phyloP scores from a whole-genome alignment of 2,329 filamentous ascomycete genomes.

The Talaromyces verruculosus region DNA sequence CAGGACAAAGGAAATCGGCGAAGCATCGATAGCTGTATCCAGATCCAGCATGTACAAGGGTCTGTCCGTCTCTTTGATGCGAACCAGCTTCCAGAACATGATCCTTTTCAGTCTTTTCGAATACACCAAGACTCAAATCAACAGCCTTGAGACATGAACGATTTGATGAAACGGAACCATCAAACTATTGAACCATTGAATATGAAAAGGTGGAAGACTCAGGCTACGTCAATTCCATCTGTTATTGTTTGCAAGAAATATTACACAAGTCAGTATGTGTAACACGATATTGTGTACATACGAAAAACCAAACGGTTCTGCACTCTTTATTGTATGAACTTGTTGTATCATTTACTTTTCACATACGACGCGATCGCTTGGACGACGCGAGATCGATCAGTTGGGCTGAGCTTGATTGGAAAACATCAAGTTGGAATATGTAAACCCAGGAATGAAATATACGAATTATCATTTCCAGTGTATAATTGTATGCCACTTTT shows the following conservation, averaged over 20 bases:
- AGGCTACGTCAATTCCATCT: not conserved
- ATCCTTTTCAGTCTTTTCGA: slow-evolving; percentile 50
- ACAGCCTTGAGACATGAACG: slow-evolving; percentile 36
- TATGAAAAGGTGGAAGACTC: slow-evolving; percentile 1
- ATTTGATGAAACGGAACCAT: not conserved
- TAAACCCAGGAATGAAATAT: not conserved
- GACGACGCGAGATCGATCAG: slow-evolving; percentile 2
- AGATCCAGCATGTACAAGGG: slow-evolving; percentile 50
- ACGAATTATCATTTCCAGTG: not conserved
- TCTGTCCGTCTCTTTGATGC: slow-evolving; percentile 48
- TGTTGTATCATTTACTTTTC: slow-evolving; percentile 12
- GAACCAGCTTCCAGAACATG: slow-evolving; percentile 51
- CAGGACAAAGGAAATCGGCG: slow-evolving; percentile 43
- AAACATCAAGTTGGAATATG: slow-evolving; percentile 11
- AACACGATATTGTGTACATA: slow-evolving; percentile 13
- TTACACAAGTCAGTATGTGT: slow-evolving; percentile 11
- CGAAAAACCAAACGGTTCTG: not conserved
- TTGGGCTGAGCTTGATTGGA: slow-evolving; percentile 2
- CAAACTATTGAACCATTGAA: not conserved
- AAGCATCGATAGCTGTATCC: slow-evolving; percentile 41
- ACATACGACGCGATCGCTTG: slow-evolving; percentile 6
- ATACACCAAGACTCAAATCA: slow-evolving; percentile 47
- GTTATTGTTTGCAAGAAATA: not conserved
- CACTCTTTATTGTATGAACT: slow-evolving; percentile 15
- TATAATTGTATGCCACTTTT: not conserved